Base-by-base conservation (phyloP, 352 stramenopile species). In the Aphanomyces invadans region DNA sequence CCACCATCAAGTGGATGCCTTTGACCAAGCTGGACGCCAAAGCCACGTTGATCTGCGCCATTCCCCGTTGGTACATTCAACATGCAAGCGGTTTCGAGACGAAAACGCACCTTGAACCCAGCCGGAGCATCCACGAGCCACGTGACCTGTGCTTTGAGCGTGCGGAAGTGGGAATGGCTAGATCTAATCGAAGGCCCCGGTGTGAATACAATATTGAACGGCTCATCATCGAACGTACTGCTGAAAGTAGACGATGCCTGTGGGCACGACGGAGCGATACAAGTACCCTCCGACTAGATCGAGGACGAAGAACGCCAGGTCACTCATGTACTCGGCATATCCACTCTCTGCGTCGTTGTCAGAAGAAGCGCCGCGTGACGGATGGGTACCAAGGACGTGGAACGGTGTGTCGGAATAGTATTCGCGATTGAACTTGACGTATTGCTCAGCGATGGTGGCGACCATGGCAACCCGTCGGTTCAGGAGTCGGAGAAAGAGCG, bases 1-100 rank as follows among this genome's bases (percentile, higher is more conserved):
- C 76, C 19, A 95, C 74, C 76, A 85, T 89, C 32, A 92, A 66
- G 44, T 91, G 69, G 39, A 97, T 90, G 2, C 78, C 79, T 42
- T 88, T 89, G 56, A 87, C 88, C 36, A 97, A 74, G 49, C 92
- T 92, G 15, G 86, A 80, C 1, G 92, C 93, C 7, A 97, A 71
- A 0, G 88, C 78, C 4, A 87, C 77, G 68, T 98, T 98, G 5
- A 98, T 64, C 55, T 64, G 52, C 5, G 19, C n/a, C 17, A 61
- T 10, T 39, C n/a, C n/a, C n/a, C n/a, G n/a, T 39, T 17, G 11
- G 7, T 42, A 42, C 70, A 73, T 80, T n/a, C 21, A 49, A 69
- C 19, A 69, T 23, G 26, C 17, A 23, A 21, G n/a, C n/a, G n/a
- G n/a, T n/a, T n/a, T n/a, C n/a, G n/a, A n/a, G n/a, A n/a, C n/a